Evolutionary conservation across 352 stramenopile species (phyloP).

Genomic region (Phytophthora uliginosa): DNA sequence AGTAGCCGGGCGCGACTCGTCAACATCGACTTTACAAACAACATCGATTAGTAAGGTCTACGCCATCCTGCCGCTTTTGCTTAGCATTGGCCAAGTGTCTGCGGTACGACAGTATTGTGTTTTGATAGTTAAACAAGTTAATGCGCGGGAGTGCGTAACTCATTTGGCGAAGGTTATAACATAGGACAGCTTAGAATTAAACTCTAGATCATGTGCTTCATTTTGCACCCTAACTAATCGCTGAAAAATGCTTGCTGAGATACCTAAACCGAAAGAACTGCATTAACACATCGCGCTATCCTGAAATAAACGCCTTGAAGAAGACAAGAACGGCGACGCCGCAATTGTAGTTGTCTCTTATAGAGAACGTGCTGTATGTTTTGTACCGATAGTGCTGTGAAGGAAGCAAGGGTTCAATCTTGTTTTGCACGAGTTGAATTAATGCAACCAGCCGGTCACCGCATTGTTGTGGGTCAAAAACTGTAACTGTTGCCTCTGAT

Average conservation of each 20-base stretch:
- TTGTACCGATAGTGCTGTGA: conserved; percentile 1
- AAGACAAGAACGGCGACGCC: neutral
- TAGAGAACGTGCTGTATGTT: conserved; percentile 5
- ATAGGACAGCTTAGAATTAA: too few species aligned
- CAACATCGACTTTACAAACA: too few species aligned
- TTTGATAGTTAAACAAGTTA: too few species aligned
- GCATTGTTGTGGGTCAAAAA: conserved; percentile 7
- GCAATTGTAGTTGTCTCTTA: conserved; percentile 12
- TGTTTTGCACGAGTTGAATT: neutral
- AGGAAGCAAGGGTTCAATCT: neutral
- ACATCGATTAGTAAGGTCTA: too few species aligned
- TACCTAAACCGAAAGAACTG: conserved; percentile 1
- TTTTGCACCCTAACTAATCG: too few species aligned
- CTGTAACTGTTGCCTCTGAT: neutral
- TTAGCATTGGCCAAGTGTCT: too few species aligned
- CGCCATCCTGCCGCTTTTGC: too few species aligned
- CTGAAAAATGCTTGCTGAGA: conserved; percentile 5
- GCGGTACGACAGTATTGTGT: too few species aligned
- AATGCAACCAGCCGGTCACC: neutral
- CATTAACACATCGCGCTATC: neutral
- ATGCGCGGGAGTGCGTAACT: too few species aligned
- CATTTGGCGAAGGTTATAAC: too few species aligned
- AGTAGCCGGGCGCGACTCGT: too few species aligned
- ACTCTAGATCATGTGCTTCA: too few species aligned
- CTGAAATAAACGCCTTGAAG: conserved; percentile 11